These are phyloP conservation scores for Podospora pseudoanserina DNA, from an alignment of 495 filamentous ascomycete genomes.

Conservation along the genomic window DNA sequence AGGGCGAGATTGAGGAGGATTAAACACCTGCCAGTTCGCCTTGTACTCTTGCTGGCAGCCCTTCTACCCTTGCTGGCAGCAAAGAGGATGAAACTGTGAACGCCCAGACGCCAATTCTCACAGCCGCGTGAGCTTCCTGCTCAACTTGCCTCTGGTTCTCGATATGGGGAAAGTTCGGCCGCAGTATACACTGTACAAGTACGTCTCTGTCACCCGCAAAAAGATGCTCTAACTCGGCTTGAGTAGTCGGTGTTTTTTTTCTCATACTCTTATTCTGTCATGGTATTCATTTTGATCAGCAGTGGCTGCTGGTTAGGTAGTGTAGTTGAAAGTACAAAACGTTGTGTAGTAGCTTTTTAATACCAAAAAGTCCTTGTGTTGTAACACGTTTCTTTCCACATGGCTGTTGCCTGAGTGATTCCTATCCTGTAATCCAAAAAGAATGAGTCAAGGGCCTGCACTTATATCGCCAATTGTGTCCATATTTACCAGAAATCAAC, in stretches of 20 bases:
- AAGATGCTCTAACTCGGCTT: slow-evolving; percentile 4
- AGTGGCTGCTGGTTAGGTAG: neutral
- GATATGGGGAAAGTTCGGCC: too few species aligned
- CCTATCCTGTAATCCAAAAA: too few species aligned
- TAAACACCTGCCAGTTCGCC: neutral
- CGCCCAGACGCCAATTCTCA: too few species aligned
- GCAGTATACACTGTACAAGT: neutral
- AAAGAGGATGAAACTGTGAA: too few species aligned
- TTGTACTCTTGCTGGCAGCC: neutral
- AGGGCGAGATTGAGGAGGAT: slow-evolving; percentile 1
- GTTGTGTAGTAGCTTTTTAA: neutral
- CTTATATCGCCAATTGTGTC: too few species aligned
- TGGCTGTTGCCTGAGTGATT: neutral
- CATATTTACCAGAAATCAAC: too few species aligned
- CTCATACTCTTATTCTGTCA: neutral
- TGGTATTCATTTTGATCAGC: neutral
- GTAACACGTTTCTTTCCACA: neutral
- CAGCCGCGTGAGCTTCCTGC: too few species aligned
- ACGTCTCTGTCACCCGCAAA: neutral
- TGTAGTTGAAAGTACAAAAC: neutral
- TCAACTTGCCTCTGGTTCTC: too few species aligned
- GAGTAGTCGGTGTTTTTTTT: slow-evolving; percentile 1
- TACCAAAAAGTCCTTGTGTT: neutral
- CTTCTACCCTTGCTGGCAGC: neutral
- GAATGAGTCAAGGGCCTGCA: too few species aligned